Evolutionary conservation across 2,329 filamentous ascomycete species (phyloP), one percentile per base, ranked within the genome.

Genomic region (Fusarium zealandicum): DNA sequence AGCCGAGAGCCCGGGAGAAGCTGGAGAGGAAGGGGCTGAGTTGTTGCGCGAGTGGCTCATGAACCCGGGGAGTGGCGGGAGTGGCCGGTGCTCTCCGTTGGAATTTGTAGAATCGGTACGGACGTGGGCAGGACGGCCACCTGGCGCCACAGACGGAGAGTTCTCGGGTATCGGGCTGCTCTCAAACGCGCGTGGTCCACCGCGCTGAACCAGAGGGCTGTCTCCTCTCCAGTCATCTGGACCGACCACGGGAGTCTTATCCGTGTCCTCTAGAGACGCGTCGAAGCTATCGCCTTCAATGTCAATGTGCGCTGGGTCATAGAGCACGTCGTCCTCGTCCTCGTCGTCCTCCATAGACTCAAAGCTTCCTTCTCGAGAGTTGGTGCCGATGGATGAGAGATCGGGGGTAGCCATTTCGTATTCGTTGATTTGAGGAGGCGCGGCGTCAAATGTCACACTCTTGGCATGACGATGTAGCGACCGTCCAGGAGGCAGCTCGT

Each of bases 391-490:
- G 0, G 93, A 96, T 2, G 93, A 97, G n/a, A 96, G 85, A 70
- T 97, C 95, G 10, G 95, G 95, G 2, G 95, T 99, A 28, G 92
- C 90, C 90, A 97, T 93, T 75, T 98, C 95, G 73, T 98, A 99
- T 76, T 99, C 95, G 71, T 98, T 96, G 68, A 99, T 84, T 71
- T 96, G 90, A 18, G 95, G 95, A 17, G 93, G 93, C 2, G 91
- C 92, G 31, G 89, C 90, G 75, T 98, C 92, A 71, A 99, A 99
- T 1, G 93, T 99, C 53, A 99, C 95, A 68, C 93, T 97, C 80
- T 99, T 99, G 40, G 92, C 88, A 75, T 96, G 90, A 47, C 92
- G 89, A 70, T 92, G 89, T 35, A 92, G 80, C 11, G 81, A 82
- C 61, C 85, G 86, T 47, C 89, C 88, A 6, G 84, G 83, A 30